A percentile compares a stretch with the other conserved stretches of the same genome.
phyloP scores from a whole-genome alignment of 73 alveolate genomes.

The Paramecium primaurelia region DNA sequence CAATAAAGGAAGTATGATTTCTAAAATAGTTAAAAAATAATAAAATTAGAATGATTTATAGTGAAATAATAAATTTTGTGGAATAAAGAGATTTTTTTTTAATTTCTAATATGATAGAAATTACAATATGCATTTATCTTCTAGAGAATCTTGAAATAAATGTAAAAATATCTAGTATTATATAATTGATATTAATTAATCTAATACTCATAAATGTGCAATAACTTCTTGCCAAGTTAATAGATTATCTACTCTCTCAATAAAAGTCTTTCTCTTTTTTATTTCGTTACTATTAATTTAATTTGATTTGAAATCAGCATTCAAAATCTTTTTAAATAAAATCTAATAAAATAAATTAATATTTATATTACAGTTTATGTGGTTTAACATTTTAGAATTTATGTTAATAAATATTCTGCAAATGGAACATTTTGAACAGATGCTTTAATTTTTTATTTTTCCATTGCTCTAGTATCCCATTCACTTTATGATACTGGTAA shows the following conservation, averaged over 20 bases:
- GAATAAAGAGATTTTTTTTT: not conserved
- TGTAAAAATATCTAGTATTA: not conserved
- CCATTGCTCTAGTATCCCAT: slow-evolving; percentile 38
- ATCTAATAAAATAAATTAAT: not conserved
- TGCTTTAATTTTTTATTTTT: not conserved
- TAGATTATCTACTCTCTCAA: slow-evolving; percentile 25
- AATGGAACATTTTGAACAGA: slow-evolving; percentile 40
- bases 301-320: slow-evolving; percentile 21
- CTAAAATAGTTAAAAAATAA: not conserved
- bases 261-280: slow-evolving; percentile 5
- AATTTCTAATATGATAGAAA: not conserved
- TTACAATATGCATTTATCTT: no score
- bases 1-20: not conserved
- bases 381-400: not conserved
- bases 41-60: not conserved
- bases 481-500: not conserved
- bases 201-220: slow-evolving; percentile 4
- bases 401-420: slow-evolving; percentile 21
- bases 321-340: not conserved
- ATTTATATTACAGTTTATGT: not conserved
- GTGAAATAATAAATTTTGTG: not conserved
- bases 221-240: slow-evolving; percentile 38
- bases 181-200: not conserved
- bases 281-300: not conserved
- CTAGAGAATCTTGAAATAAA: not conserved